Evolutionary conservation across 306 rosid genomes (phyloP), one percentile per base, ranked within the genome.

Genomic region (Dryas alaskensis): DNA sequence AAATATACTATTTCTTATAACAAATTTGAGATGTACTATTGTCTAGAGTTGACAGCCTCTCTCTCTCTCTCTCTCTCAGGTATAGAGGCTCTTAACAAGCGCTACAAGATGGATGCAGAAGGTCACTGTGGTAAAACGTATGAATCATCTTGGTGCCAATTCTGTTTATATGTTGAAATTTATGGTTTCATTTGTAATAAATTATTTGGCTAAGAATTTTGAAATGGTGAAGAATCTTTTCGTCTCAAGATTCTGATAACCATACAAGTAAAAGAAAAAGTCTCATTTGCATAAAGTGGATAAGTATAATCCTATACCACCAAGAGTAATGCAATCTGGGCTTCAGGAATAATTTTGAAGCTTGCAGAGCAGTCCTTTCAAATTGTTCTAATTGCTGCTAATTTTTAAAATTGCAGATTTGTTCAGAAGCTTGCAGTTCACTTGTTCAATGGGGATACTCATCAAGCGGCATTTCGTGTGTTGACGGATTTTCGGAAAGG

Each of bases 401-500:
- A 9, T 73, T 81, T 62, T 67, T 65, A 39, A 40, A 69, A 68
- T 73, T 79, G 81, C 91, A 94, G 97, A 75, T 89, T 85, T 69
- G 61, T 89, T 70, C 92, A 88, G 79, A 94, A 88, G 89, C 84
- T 92, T 74, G 96, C 97, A 5, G 19, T 80, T 70, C 86, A 83
- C 67, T 60, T 92, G 81, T 94, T 94, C 78, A 91, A 87, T 4
- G 95, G 98, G 13, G 84, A 89, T 76, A 73, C 61, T 66, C 85
- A 94, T 80, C 98, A 92, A 82, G 95, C 93, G 1, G 90, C 97
- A 58, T 91, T 81, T 48, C 92, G 98, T 2, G 46, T 94, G 70
- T 81, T 94, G 66, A 72, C 90, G 9, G 98, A 94, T 89, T 94
- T 91, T 81, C 88, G 95, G 50, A 94, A 88, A 84, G 98, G 96